Evolutionary conservation across 2,329 filamentous ascomycete genomes (phyloP).

Genomic region (Septoria linicola): DNA sequence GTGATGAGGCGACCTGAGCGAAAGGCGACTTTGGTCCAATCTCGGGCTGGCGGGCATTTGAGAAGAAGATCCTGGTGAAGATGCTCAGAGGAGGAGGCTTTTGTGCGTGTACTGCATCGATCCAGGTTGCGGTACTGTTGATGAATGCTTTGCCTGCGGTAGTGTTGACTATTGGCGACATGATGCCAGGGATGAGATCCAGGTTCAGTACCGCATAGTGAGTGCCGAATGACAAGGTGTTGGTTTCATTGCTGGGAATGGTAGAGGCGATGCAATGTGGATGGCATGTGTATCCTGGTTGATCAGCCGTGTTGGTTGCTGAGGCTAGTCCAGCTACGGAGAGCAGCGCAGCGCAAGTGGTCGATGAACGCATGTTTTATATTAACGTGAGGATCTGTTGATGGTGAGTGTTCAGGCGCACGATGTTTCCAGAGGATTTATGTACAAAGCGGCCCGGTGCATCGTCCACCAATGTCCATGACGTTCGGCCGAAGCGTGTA

Average conservation of each 20-base stretch:
- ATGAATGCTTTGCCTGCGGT: slow-evolving; percentile 39
- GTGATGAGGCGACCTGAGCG: slow-evolving; percentile 33
- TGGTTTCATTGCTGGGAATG: slow-evolving; percentile 22
- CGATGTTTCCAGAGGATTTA: too few species aligned
- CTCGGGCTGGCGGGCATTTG: slow-evolving; percentile 39
- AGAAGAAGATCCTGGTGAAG: slow-evolving; percentile 44
- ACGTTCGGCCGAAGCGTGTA: too few species aligned
- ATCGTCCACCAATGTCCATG: too few species aligned
- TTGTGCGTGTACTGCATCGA: slow-evolving; percentile 42
- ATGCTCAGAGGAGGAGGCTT: slow-evolving; percentile 40
- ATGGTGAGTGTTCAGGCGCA: too few species aligned
- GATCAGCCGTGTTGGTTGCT: not conserved
- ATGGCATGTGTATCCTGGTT: slow-evolving; percentile 26
- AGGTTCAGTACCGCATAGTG: slow-evolving; percentile 47
- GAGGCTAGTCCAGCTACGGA: not conserved
- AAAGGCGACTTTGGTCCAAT: slow-evolving; percentile 41
- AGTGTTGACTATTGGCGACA: slow-evolving; percentile 38
- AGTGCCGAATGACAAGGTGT: slow-evolving; percentile 36
- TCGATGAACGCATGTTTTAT: slow-evolving; percentile 11
- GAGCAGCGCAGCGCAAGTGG: not conserved
- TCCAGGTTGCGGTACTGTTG: slow-evolving; percentile 40
- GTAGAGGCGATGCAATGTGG: slow-evolving; percentile 28
- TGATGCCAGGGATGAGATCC: slow-evolving; percentile 44
- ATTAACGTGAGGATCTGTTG: too few species aligned
- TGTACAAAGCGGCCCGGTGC: too few species aligned